Evolutionary conservation across 495 filamentous ascomycete genomes (phyloP).

Genomic region (Penicillium turbatum): DNA sequence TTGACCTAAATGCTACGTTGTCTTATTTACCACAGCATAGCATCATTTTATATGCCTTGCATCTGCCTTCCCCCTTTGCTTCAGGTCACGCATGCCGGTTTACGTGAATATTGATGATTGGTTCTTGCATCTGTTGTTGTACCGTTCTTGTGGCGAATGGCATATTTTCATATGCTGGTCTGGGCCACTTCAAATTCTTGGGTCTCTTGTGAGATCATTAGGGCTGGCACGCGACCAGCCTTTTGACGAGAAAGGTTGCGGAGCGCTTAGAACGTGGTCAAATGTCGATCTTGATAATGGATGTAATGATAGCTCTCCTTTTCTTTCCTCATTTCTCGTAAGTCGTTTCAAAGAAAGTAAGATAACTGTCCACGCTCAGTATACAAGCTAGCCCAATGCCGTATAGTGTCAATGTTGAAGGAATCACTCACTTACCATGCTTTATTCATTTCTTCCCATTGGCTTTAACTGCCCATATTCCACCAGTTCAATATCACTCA

Average conservation of each 20-base stretch:
- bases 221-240: neutral
- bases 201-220: neutral
- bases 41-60: conserved; percentile 15
- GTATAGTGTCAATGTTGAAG: too few relatives aligned
- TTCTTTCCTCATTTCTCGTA: conserved; percentile 1
- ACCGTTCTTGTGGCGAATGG: conserved; percentile 4
- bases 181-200: neutral
- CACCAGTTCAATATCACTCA: too few relatives aligned
- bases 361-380: neutral
- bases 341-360: neutral
- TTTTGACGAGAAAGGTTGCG: conserved; percentile 14
- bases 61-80: conserved; percentile 19
- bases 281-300: conserved; percentile 33
- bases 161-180: neutral
- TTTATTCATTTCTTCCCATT: too few relatives aligned
- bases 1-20: conserved; percentile 54
- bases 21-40: conserved; percentile 10
- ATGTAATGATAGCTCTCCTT: conserved; percentile 31
- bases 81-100: conserved; percentile 9
- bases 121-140: conserved; percentile 1
- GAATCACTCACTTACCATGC: too few relatives aligned
- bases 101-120: conserved; percentile 15
- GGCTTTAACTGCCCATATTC: too few relatives aligned
- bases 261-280: conserved; percentile 17
- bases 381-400: too few relatives aligned